Conservation (phyloP, 805 yeast species). For the Pichia kluyveri region DNA sequence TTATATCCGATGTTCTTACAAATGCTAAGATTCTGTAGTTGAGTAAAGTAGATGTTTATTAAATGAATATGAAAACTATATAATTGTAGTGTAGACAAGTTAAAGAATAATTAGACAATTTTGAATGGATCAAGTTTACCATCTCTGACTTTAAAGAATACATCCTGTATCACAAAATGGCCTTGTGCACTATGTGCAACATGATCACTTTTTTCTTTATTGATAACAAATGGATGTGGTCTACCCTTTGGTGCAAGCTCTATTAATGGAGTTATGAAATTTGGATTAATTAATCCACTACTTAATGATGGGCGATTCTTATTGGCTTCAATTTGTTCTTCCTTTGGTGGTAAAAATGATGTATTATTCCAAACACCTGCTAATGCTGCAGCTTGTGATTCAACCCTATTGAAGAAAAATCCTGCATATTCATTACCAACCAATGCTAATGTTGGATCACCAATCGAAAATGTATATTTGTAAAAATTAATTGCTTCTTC, state of each 20-base stretch:
- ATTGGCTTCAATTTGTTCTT: constrained; percentile 28
- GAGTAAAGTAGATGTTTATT: too few relatives aligned
- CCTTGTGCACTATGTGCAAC: constrained; percentile 9
- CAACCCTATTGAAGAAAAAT: constrained; percentile 39
- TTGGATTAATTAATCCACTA: constrained; percentile 2
- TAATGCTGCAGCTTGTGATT: constrained; percentile 41
- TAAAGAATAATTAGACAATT: too few relatives aligned
- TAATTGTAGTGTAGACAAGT: too few relatives aligned
- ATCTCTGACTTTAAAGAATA: constrained; percentile 11
- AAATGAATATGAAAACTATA: too few relatives aligned
- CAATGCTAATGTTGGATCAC: constrained; percentile 35
- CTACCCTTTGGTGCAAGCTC: constrained; percentile 7
- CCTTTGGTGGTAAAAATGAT: constrained; percentile 30
- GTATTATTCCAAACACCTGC: constrained; percentile 47
- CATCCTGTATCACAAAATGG: constrained; percentile 1
- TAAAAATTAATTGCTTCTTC: constrained; percentile 12
- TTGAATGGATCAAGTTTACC: constrained; percentile 8
- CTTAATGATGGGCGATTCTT: background rate
- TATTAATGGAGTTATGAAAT: constrained; percentile 11
- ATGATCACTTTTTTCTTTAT: constrained; percentile 10
- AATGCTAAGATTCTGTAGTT: too few relatives aligned
- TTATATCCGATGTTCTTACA: too few relatives aligned
- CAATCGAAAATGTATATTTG: constrained; percentile 29
- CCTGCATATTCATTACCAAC: constrained; percentile 35
- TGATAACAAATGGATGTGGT: constrained; percentile 13